These are phyloP conservation scores for Serendipita sp. DNA, from an alignment of 768 basidiomycete species.

Conservation along the genomic window DNA sequence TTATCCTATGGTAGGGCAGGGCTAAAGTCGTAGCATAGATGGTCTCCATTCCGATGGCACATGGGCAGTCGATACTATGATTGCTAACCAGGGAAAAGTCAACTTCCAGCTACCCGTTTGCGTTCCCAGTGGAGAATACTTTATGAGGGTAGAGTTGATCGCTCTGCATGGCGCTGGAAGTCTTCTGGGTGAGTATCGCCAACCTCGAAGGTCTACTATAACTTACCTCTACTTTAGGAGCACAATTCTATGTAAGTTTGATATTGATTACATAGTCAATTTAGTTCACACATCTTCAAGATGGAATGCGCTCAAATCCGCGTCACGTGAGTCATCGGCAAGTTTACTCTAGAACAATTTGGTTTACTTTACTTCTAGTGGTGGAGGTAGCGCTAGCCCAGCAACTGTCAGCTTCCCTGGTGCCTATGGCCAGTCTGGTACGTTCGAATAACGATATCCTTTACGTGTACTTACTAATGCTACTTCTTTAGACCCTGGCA, in stretches of 20 bases:
- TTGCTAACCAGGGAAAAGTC: constrained; percentile 33
- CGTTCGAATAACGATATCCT: not conserved
- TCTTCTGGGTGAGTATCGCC: not conserved
- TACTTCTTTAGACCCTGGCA: constrained; percentile 17
- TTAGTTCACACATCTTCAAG: constrained; percentile 8
- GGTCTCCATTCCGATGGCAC: not conserved
- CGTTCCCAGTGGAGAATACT: constrained; percentile 22
- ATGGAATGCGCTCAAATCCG: constrained; percentile 17
- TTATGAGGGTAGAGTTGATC: not conserved
- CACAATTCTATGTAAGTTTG: constrained; percentile 35
- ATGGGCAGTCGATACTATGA: constrained; percentile 35
- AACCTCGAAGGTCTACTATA: not conserved
- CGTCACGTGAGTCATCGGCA: not conserved
- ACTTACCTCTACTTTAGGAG: constrained; percentile 15
- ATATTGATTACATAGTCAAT: not conserved
- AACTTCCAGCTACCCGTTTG: constrained; percentile 32
- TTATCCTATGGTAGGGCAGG: not conserved
- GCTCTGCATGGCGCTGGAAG: not conserved
- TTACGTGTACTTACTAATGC: not conserved
- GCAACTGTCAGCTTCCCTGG: not conserved
- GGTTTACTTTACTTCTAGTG: not conserved
- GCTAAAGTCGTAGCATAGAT: not conserved
- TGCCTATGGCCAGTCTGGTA: constrained; percentile 9
- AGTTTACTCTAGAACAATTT: not conserved
- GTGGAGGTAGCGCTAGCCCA: not conserved